Percentiles rank a stretch among this genome's conserved stretches.
Conservation (phyloP, 495 filamentous ascomycete species). For the Hypomontagnella submonticulosa region DNA sequence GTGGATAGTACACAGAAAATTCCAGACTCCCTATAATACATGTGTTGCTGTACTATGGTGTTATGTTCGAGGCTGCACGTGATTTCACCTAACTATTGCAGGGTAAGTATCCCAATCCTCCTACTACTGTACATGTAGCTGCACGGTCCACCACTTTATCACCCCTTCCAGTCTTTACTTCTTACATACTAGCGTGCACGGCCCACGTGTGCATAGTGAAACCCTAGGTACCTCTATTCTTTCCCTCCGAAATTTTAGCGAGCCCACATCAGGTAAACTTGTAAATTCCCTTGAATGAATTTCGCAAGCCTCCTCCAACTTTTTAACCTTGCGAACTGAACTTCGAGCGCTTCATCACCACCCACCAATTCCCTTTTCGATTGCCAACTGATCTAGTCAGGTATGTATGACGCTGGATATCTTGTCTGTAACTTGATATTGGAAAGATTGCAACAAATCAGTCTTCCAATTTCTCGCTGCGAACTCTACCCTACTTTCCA, state of each 20-base stretch:
- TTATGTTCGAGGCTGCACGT: too few relatives aligned
- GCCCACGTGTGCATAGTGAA: conserved; percentile 12
- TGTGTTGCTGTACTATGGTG: too few relatives aligned
- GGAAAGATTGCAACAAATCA: background rate
- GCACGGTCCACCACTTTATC: background rate
- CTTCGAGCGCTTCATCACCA: conserved; percentile 41
- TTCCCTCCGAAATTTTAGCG: conserved; percentile 47
- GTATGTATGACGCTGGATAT: conserved; percentile 35
- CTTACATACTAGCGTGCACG: too few relatives aligned
- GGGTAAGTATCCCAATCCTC: too few relatives aligned
- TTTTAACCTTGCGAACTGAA: conserved; percentile 40
- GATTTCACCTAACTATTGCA: too few relatives aligned
- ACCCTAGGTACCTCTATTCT: conserved; percentile 39
- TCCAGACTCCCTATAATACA: too few relatives aligned
- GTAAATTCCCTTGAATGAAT: conserved; percentile 39
- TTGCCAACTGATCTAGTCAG: conserved; percentile 47
- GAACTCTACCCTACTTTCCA: background rate
- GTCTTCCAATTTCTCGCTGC: background rate
- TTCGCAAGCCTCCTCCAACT: conserved; percentile 33
- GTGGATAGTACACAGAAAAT: too few relatives aligned
- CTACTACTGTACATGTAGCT: too few relatives aligned
- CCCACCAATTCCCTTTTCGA: conserved; percentile 37
- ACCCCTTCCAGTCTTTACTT: too few relatives aligned
- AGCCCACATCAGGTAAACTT: conserved; percentile 43
- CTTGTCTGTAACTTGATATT: background rate